phyloP scores from a whole-genome alignment of 2,329 filamentous ascomycete genomes.

The Trichoderma polysporum region DNA sequence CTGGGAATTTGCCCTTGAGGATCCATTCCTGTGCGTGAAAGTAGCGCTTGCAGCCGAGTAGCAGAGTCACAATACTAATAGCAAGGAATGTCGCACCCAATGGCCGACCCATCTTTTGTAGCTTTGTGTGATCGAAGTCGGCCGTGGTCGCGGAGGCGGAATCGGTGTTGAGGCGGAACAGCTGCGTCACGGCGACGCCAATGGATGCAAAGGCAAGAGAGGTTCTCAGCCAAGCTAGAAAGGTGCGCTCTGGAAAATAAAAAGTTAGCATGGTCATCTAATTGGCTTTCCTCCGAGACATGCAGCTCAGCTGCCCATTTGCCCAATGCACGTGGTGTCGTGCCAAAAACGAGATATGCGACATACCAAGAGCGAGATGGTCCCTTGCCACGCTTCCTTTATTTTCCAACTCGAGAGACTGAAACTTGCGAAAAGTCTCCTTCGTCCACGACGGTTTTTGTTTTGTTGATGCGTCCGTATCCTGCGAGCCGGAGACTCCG shows the following conservation, averaged over 20 bases:
- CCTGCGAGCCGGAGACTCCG: background rate
- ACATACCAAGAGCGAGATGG: constrained; percentile 72
- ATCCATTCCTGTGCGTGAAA: constrained; percentile 78
- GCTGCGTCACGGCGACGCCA: constrained; percentile 78
- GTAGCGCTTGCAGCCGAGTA: constrained; percentile 76
- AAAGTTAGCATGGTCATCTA: background rate
- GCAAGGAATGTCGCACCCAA: constrained; percentile 74
- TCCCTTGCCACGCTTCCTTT: constrained; percentile 82
- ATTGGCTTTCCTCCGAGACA: background rate
- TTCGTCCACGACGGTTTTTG: constrained; percentile 49
- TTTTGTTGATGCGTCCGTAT: background rate
- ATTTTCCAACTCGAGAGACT: constrained; percentile 75
- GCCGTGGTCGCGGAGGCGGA: constrained; percentile 24
- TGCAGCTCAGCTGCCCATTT: background rate
- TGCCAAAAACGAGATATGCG: background rate
- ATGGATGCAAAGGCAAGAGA: constrained; percentile 80
- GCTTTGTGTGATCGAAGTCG: constrained; percentile 40
- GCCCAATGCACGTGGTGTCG: background rate
- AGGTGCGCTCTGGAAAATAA: constrained; percentile 66
- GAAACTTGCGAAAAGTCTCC: constrained; percentile 47
- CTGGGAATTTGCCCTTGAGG: constrained; percentile 75
- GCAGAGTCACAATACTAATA: constrained; percentile 71
- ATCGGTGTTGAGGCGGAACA: constrained; percentile 77
- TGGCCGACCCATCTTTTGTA: constrained; percentile 68
- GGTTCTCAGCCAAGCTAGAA: constrained; percentile 81